Evolutionary conservation across 2,329 filamentous ascomycete species (phyloP).

Genomic region (Ceratocystiopsis sp.): DNA sequence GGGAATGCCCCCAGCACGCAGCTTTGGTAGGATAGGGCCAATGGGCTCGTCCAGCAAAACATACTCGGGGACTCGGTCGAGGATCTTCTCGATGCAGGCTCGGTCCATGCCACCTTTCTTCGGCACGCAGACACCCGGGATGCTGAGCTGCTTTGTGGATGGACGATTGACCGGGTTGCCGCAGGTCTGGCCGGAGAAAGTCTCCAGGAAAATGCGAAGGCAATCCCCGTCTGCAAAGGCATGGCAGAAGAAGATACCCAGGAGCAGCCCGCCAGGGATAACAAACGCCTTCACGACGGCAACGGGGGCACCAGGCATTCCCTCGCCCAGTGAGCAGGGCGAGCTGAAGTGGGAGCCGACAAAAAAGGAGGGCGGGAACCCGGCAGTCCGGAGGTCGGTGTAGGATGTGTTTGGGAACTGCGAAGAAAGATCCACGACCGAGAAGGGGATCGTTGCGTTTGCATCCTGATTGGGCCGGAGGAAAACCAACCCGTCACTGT

Average conservation of each 20-base stretch:
- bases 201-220: constrained; percentile 21
- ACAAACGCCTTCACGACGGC: constrained; percentile 22
- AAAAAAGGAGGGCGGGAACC: constrained; percentile 16
- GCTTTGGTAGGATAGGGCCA: constrained; percentile 21
- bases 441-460: constrained; percentile 10
- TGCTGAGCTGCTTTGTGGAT: constrained; percentile 9
- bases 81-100: constrained; percentile 13
- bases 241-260: constrained; percentile 25
- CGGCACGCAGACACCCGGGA: constrained; percentile 4
- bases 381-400: constrained; percentile 11
- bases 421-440: constrained; percentile 11
- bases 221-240: constrained; percentile 24
- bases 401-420: constrained; percentile 10
- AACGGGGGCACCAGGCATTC: constrained; percentile 16
- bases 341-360: constrained; percentile 12
- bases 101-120: constrained; percentile 1
- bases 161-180: constrained; percentile 10
- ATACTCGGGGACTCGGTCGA: constrained; percentile 21
- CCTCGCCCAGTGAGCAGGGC: constrained; percentile 5
- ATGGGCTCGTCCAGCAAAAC: constrained; percentile 14
- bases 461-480: constrained; percentile 7
- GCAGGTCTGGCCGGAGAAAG: constrained; percentile 20
- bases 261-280: constrained; percentile 21
- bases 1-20: constrained; percentile 13
- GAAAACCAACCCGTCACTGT: constrained; percentile 7